phyloP scores from a whole-genome alignment of 306 rosid species.

The Gynostemma pentaphyllum region DNA sequence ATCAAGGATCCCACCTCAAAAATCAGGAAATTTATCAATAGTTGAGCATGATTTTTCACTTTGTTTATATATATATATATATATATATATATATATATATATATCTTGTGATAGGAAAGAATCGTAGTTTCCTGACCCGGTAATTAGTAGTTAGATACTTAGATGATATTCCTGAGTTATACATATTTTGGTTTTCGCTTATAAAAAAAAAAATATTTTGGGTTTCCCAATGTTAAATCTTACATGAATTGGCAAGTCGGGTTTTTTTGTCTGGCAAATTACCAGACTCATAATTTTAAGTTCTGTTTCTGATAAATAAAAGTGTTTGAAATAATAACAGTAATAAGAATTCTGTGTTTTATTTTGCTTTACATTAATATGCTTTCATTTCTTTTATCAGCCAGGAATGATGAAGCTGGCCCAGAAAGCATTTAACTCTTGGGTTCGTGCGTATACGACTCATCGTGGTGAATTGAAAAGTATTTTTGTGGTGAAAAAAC shows the following conservation, averaged over 20 bases:
- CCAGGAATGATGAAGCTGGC: slow-evolving; percentile 50
- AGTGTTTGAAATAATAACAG: not conserved
- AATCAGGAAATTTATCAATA: not conserved
- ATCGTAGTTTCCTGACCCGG: no score
- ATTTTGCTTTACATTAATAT: not conserved
- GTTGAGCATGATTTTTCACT: no score
- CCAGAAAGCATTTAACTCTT: slow-evolving; percentile 63
- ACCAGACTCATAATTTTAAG: not conserved
- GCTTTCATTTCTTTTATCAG: slow-evolving; percentile 20
- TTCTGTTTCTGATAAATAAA: no score
- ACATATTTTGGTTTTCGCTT: no score
- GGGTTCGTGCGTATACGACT: slow-evolving; percentile 92
- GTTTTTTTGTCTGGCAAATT: no score
- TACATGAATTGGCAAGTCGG: no score
- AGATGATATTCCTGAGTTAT: not conserved
- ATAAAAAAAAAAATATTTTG: no score
- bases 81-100: no score
- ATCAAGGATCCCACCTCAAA: not conserved
- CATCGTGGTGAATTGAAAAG: slow-evolving; percentile 77
- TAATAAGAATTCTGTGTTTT: not conserved
- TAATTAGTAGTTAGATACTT: no score
- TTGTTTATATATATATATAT: no score
- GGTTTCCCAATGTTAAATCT: no score
- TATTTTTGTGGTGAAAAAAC: slow-evolving; percentile 83
- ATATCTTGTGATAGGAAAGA: no score